Evolutionary conservation across 306 rosid species (phyloP), one percentile per base, ranked within the genome.

Genomic region (Morella rubra): DNA sequence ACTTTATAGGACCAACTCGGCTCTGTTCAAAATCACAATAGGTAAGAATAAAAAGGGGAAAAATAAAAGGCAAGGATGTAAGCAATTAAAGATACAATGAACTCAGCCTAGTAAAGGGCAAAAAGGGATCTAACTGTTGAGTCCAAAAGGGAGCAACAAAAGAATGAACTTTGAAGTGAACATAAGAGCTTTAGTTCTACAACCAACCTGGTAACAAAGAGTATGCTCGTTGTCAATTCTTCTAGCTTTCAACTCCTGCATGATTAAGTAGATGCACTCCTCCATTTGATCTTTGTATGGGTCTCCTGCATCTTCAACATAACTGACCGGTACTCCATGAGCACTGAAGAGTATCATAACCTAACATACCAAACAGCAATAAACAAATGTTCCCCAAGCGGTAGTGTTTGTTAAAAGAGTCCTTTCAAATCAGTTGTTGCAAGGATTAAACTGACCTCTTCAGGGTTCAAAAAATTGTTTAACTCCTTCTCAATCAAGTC

Each of bases 1-100:
- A 96, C 83, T 96, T 91, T 74, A 96, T 97, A 64, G 99, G 99
- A 78, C 99, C 99, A 83, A 96, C 99, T 47, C 99, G 97, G 84
- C 99, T 96, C 99, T 96, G 86, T 76, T 74, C 75, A 68, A 73
- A 76, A 49, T 24, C 68, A 73, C 32, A 73, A 44, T 52, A 49
- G 52, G 54, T 3, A 6, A 51, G 65, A 45, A 32, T 61, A 44
- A 42, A 14, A 16, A 51, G 53, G n/a, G 42, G 50, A 69, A 73
- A 44, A 66, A 75, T 65, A 64, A 19, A 54, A 77, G 61, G 55
- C 52, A 59, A 73, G 22, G 61, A 56, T 22, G 64, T 27, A 65
- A 27, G 20, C 7, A 11, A 52, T 41, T 74, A 67, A 42, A 65
- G 3, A 65, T 41, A 0, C 10, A 9, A 72, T 69, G 16, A 5